Evolutionary conservation across 2,329 filamentous ascomycete genomes (phyloP).

Genomic region (Nannizziopsis arthrosporioides): DNA sequence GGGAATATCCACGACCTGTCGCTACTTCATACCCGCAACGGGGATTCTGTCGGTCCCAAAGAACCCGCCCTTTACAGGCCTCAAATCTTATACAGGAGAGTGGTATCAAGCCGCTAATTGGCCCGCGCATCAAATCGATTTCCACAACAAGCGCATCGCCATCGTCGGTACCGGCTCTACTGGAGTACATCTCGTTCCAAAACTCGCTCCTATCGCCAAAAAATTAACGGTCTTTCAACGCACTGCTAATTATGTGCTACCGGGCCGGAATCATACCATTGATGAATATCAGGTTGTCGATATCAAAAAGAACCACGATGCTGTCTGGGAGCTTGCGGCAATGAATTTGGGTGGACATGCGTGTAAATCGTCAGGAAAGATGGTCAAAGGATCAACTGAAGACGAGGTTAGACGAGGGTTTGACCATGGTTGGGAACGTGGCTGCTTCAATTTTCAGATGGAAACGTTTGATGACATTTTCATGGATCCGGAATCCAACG

Average conservation of each 20-base stretch:
- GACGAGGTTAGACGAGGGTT: no score
- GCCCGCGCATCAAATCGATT: slow-evolving; percentile 38
- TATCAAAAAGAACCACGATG: slow-evolving; percentile 40
- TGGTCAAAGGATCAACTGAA: no score
- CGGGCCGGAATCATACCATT: slow-evolving; percentile 39
- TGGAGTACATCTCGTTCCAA: slow-evolving; percentile 48
- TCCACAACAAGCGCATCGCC: slow-evolving; percentile 39
- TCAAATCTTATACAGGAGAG: slow-evolving; percentile 41
- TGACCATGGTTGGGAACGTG: no score
- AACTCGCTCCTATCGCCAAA: slow-evolving; percentile 43
- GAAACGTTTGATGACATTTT: no score
- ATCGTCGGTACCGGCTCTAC: slow-evolving; percentile 48
- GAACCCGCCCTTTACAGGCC: slow-evolving; percentile 26
- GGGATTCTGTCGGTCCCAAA: no score
- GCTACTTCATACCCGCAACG: no score
- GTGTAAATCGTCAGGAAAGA: no score
- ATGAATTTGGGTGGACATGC: no score
- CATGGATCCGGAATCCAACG: no score
- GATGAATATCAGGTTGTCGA: slow-evolving; percentile 41
- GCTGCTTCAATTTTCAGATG: no score
- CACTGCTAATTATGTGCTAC: slow-evolving; percentile 54
- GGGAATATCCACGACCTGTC: no score
- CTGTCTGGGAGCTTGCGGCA: slow-evolving; percentile 33
- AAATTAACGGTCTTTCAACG: slow-evolving; percentile 52
- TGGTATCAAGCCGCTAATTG: slow-evolving; percentile 48